Conservation (phyloP, 768 basidiomycete genomes). For the Psilocybe cyanescens region DNA sequence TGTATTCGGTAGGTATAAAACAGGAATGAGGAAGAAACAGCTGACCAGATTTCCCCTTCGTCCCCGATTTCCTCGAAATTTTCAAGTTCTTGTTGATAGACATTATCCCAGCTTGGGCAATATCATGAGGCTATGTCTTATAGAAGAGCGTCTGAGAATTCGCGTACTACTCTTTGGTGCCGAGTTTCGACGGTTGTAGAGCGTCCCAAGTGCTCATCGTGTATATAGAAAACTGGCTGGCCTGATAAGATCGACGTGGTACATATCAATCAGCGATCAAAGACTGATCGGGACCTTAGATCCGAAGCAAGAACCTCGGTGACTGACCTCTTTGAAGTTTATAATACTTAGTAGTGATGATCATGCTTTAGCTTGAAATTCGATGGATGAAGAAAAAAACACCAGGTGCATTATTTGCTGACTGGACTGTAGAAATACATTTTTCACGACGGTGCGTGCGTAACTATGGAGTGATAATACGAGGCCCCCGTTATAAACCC, state of each 20-base stretch:
- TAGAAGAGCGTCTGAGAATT: neutral
- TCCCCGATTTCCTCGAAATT: slow-evolving; percentile 82
- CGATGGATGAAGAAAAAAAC: too few species aligned
- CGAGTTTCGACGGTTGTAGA: slow-evolving; percentile 73
- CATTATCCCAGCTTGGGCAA: slow-evolving; percentile 70
- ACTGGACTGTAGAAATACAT: too few species aligned
- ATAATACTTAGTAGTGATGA: too few species aligned
- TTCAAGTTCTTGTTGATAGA: slow-evolving; percentile 70
- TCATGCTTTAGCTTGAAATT: too few species aligned
- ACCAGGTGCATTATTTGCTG: too few species aligned
- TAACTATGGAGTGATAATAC: too few species aligned
- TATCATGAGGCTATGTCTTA: neutral
- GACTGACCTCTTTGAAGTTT: neutral
- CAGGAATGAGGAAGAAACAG: slow-evolving; percentile 9
- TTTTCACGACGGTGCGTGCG: too few species aligned
- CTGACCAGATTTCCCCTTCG: slow-evolving; percentile 85
- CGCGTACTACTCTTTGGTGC: slow-evolving; percentile 78
- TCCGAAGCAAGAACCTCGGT: neutral
- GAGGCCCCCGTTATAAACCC: neutral
- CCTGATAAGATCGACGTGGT: slow-evolving; percentile 20
- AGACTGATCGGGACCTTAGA: neutral
- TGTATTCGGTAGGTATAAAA: neutral
- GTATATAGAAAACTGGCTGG: slow-evolving; percentile 2
- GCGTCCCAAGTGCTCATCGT: slow-evolving; percentile 39
- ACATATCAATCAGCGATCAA: neutral